Evolutionary conservation across 352 stramenopile species (phyloP).

Genomic region (Thraustochytrium striatum): DNA sequence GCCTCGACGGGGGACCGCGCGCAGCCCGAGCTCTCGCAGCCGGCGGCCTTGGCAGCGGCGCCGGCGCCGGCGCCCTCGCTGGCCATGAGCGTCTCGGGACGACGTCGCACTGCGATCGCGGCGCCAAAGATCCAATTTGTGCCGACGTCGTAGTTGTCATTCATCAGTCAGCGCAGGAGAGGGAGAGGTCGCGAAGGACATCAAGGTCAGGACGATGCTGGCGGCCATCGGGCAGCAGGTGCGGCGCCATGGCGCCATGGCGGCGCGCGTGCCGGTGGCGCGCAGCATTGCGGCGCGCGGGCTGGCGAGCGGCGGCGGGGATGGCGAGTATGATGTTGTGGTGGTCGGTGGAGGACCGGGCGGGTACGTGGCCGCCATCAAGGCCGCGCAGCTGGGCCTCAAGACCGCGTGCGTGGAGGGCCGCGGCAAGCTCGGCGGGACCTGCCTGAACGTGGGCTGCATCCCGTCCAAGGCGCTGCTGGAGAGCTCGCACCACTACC

Average conservation of each 20-base stretch:
- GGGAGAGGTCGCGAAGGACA: no score
- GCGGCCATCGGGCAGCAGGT: no score
- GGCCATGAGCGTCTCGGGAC: no score
- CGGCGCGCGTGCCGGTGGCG: background rate
- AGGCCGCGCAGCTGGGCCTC: slow-evolving; percentile 91
- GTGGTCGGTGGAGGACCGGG: slow-evolving; percentile 91
- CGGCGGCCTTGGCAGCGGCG: no score
- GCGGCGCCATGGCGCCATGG: no score
- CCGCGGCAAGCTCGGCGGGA: slow-evolving; percentile 87
- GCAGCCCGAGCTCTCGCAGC: no score
- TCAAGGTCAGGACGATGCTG: background rate
- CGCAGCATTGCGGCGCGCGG: background rate
- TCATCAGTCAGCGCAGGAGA: no score
- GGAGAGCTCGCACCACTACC: slow-evolving; percentile 89
- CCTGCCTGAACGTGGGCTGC: slow-evolving; percentile 98
- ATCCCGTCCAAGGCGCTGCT: slow-evolving; percentile 98
- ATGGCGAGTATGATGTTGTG: slow-evolving; percentile 61
- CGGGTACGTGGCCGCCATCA: slow-evolving; percentile 98
- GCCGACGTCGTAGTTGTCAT: no score
- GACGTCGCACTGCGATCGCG: no score
- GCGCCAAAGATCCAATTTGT: no score
- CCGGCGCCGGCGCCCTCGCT: no score
- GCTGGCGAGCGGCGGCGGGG: background rate
- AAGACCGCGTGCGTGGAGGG: slow-evolving; percentile 98
- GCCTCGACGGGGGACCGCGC: no score